Conservation (phyloP, 441 rosid genomes). For the Eutrema salsugineum region DNA sequence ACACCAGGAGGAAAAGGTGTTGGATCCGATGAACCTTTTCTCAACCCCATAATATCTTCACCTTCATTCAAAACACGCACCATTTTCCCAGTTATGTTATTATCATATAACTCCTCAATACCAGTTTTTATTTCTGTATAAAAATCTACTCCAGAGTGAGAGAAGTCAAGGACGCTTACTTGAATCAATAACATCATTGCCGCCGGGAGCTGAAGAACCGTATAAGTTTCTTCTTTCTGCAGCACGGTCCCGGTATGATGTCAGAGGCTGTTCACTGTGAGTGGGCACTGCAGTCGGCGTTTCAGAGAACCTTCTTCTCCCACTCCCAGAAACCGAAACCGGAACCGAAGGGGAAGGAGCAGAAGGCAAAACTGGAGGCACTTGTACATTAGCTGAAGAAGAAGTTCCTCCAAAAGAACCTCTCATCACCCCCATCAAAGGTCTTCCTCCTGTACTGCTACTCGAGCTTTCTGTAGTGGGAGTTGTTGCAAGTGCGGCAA, state of each 20-base stretch:
- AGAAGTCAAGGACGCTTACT: conserved; percentile 53
- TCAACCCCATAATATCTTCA: conserved; percentile 56
- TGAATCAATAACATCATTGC: conserved; percentile 59
- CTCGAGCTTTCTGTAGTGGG: conserved; percentile 48
- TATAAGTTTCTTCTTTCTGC: conserved; percentile 97
- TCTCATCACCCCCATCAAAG: conserved; percentile 93
- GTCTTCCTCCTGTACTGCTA: conserved; percentile 58
- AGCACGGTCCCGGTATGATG: conserved; percentile 89
- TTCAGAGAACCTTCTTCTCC: conserved; percentile 95
- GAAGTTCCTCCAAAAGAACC: conserved; percentile 64
- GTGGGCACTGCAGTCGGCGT: conserved; percentile 49
- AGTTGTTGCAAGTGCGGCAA: conserved; percentile 26
- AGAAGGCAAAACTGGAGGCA: conserved; percentile 42
- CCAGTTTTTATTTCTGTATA: neutral
- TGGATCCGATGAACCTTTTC: conserved; percentile 67
- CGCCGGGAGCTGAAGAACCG: conserved; percentile 65
- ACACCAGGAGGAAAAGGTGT: conserved; percentile 99
- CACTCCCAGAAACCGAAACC: conserved; percentile 54
- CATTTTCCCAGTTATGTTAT: conserved; percentile 43
- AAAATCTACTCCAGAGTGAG: neutral
- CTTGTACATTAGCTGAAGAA: conserved; percentile 41
- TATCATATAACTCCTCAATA: conserved; percentile 23
- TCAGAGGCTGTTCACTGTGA: conserved; percentile 66
- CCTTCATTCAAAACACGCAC: conserved; percentile 44
- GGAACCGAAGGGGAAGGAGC: conserved; percentile 68